Evolutionary conservation across 2,329 filamentous ascomycete species (phyloP).

Genomic region (Clonostachys solani): DNA sequence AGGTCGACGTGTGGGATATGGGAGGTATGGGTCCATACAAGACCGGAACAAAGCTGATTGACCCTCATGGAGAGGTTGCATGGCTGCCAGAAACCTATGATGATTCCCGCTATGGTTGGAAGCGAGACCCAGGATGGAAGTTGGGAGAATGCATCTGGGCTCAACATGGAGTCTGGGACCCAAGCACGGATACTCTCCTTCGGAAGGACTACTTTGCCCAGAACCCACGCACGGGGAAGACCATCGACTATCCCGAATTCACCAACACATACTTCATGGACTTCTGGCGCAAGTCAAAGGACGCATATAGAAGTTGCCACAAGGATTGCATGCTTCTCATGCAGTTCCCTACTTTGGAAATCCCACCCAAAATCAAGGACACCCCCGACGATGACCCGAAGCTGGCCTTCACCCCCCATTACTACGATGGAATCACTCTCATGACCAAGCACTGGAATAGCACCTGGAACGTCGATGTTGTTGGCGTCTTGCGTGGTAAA

Average conservation of each 20-base stretch:
- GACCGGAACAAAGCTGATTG: slow-evolving; percentile 75
- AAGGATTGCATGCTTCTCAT: slow-evolving; percentile 82
- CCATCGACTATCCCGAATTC: slow-evolving; percentile 77
- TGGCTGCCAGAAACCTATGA: slow-evolving; percentile 85
- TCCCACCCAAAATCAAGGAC: slow-evolving; percentile 83
- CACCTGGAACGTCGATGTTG: slow-evolving; percentile 93
- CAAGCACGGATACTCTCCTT: slow-evolving; percentile 68
- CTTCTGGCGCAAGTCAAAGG: slow-evolving; percentile 72
- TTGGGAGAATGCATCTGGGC: slow-evolving; percentile 96
- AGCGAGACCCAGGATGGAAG: slow-evolving; percentile 82
- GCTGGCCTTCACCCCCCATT: slow-evolving; percentile 92
- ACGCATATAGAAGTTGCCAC: slow-evolving; percentile 72
- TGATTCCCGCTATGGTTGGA: slow-evolving; percentile 86
- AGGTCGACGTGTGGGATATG: slow-evolving; percentile 91
- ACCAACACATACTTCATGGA: slow-evolving; percentile 90
- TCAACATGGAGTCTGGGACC: slow-evolving; percentile 94
- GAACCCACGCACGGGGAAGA: slow-evolving; percentile 68
- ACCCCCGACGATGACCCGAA: slow-evolving; percentile 84
- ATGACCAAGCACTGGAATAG: slow-evolving; percentile 99
- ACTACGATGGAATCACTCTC: slow-evolving; percentile 93
- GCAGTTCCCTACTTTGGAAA: slow-evolving; percentile 86
- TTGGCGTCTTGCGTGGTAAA: slow-evolving; percentile 83
- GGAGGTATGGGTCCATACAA: slow-evolving; percentile 90
- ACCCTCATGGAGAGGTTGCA: slow-evolving; percentile 78
- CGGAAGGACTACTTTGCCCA: slow-evolving; percentile 85